Base-by-base conservation (phyloP, 768 basidiomycete genomes). In the Peribolospora kevripleyi region DNA sequence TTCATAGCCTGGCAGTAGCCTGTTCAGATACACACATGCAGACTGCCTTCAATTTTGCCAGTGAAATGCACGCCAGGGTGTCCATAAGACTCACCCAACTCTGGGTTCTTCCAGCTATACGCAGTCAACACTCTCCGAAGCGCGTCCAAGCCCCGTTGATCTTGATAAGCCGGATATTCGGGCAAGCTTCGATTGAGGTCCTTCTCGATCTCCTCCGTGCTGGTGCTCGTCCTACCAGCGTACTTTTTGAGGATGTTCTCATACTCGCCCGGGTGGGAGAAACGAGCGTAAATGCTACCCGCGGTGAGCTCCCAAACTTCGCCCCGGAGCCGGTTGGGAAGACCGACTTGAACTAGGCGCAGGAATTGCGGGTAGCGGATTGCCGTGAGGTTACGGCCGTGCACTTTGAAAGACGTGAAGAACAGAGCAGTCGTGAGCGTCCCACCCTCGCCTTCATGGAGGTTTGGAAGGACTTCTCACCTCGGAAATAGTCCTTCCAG, bases 1-100 rank as follows among this genome's bases (percentile, higher is more conserved):
- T 98, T 98, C 85, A 98, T 87, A 5, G 91, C 93, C 81, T 97
- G 90, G 66, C 88, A 91, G 67, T 90, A 90, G n/a, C 86, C 84
- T 86, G 70, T 62, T 87, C 82, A 52, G 13, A 38, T 38, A 37
- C n/a, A n/a, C 40, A 36, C 40, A 1, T 25, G 42, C 25, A 5
- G 2, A 46, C 14, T 7, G 7, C 9, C 8, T 7, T 8, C 7
- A 6, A 4, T 7, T 5, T 5, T 10, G 50, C 4, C 11, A 14
- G 11, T 14, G 13, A 55, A 10, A 25, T 25, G 25, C 25, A 25
- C 25, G 11, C 14, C 38, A 4, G 3, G 38, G 45, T n/a, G 7
- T 3, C 13, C 11, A 45, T 11, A 4, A 7, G 11, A 41, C 37
- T 4, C 10, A 25, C 6, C 39, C 55, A 61, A 67, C 62, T 55